These are phyloP conservation scores for Moesziomyces sp. DNA, from an alignment of 1,284 basidiomycete species.

Conservation along the genomic window DNA sequence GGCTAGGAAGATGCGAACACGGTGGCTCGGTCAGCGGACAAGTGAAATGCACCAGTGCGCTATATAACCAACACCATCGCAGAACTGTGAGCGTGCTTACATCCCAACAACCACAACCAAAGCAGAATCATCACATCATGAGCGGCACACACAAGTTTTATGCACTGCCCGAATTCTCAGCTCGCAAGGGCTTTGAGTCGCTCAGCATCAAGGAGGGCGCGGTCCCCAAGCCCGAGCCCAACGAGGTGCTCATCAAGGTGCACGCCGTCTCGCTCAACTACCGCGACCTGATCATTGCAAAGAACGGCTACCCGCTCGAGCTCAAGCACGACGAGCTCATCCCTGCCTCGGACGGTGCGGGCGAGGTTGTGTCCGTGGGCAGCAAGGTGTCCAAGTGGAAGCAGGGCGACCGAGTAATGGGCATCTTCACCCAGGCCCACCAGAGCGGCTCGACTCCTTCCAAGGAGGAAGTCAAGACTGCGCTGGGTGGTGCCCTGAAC, in stretches of 20 bases:
- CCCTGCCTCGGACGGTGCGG: conserved; percentile 75
- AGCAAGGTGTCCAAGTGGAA: conserved; percentile 72
- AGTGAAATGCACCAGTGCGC: no score
- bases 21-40: neutral
- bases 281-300: conserved; percentile 58
- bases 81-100: neutral
- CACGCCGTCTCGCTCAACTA: conserved; percentile 69
- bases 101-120: neutral
- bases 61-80: no score
- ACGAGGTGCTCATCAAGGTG: conserved; percentile 64
- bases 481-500: conserved; percentile 72
- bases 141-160: conserved; percentile 39
- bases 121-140: conserved; percentile 10
- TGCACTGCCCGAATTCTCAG: conserved; percentile 32
- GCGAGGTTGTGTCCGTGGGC: conserved; percentile 74
- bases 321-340: conserved; percentile 67
- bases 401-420: conserved; percentile 73
- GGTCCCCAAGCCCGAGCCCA: conserved; percentile 48
- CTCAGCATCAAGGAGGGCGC: conserved; percentile 41
- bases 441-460: conserved; percentile 65
- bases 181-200: conserved; percentile 33
- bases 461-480: conserved; percentile 62
- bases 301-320: conserved; percentile 36
- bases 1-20: neutral
- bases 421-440: conserved; percentile 61